These are phyloP conservation scores for Eucommia ulmoides DNA, from an alignment of 257 asterid genomes.

Conservation along the genomic window DNA sequence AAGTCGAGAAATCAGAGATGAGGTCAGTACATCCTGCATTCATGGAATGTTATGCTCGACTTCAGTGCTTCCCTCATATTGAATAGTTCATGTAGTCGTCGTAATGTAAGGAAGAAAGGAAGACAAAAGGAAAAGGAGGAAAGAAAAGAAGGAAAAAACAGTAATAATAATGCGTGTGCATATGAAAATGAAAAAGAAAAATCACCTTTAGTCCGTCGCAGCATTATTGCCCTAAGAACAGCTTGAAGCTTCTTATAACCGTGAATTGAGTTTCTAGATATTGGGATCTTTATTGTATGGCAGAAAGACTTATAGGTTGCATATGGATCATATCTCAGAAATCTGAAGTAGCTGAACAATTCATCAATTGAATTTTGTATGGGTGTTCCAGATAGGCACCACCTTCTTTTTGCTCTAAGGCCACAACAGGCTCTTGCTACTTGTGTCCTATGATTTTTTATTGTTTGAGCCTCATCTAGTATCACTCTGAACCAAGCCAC, in stretches of 20 bases:
- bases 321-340: slow-evolving; percentile 89
- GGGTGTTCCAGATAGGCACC: slow-evolving; percentile 99
- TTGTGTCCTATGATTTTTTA: slow-evolving; percentile 93
- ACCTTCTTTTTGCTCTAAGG: slow-evolving; percentile 92
- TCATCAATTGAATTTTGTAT: slow-evolving; percentile 94
- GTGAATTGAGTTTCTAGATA: slow-evolving; percentile 51
- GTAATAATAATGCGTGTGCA: background rate
- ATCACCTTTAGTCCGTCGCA: slow-evolving; percentile 96
- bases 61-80: too few relatives aligned
- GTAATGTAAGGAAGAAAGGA: too few relatives aligned
- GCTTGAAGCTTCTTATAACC: slow-evolving; percentile 88
- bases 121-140: background rate
- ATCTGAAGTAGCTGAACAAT: slow-evolving; percentile 90
- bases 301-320: slow-evolving; percentile 62
- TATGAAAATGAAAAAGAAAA: background rate
- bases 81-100: too few relatives aligned
- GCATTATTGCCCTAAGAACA: slow-evolving; percentile 71
- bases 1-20: too few relatives aligned
- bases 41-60: too few relatives aligned
- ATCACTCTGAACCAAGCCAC: slow-evolving; percentile 95
- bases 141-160: background rate
- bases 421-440: slow-evolving; percentile 98
- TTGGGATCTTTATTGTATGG: slow-evolving; percentile 47
- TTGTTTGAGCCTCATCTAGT: slow-evolving; percentile 94
- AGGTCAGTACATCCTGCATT: too few relatives aligned